Evolutionary conservation across 345 rosid species (phyloP), one percentile per base, ranked within the genome.

Genomic region (Anacardium occidentale): DNA sequence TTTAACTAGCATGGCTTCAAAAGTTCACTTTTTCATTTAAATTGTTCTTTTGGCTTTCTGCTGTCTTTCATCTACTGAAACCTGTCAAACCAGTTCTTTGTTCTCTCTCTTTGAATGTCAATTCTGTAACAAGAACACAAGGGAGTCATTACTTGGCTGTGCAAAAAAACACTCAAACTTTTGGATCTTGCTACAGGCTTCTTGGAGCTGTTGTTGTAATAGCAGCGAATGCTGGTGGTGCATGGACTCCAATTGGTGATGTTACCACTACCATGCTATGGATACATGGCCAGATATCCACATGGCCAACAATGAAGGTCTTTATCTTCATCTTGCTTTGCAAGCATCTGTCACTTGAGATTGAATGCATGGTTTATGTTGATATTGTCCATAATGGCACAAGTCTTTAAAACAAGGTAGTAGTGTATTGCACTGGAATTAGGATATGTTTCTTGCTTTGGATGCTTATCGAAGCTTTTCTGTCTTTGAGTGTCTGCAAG

Each of bases 211-310:
- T 91, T 62, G 89, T 94, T 66, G 97, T 94, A 14, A 92, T 94
- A 85, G 97, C 98, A 71, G 98, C 97, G 74, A 94, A 92, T 76
- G 97, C 97, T 42, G 98, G 97, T 74, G 98, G 98, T 76, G 91
- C 97, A 12, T 94, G 98, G 97, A 92, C 98, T 78, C 98, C 98
- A n/a, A 94, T 90, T 51, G 97, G 98, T 71, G 97, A 94, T 85
- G 98, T 94, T 66, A 92, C 98, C 37, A 94, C 98, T 48, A 94
- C 98, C 63, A 94, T 94, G 97, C 85, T 94, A 37, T 94, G 98
- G 98, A 94, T 94, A 75, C 97, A 94, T 79, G 98, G 98, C 75
- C 98, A 94, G 67, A 82, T 92, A 81, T 79, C 97, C 71, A 90
- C 97, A 17, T 73, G 92, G 81, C 91, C 79, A 62, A 94, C 97